These are phyloP conservation scores for Parachaetomium inaequale DNA, from an alignment of 495 filamentous ascomycete genomes.

Conservation along the genomic window DNA sequence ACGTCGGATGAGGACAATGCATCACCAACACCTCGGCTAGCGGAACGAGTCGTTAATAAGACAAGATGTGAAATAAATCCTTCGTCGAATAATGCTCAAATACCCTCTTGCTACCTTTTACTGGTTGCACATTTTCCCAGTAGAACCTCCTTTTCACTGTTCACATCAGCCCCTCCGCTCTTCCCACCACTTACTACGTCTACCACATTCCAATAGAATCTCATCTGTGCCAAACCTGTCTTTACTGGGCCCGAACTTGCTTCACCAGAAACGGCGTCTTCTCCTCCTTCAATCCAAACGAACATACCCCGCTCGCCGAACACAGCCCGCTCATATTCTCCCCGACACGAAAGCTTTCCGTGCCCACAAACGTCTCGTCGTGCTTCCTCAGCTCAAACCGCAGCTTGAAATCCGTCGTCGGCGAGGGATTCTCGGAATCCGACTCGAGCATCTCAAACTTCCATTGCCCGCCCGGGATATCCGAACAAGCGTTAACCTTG, in stretches of 20 bases:
- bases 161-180: no score
- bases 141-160: no score
- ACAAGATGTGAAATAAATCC: no score
- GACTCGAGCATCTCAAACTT: constrained; percentile 16
- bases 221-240: no score
- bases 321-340: constrained; percentile 18
- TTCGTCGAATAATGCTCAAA: no score
- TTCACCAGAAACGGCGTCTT: constrained; percentile 4
- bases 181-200: no score
- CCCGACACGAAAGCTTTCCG: constrained; percentile 13
- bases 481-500: constrained; percentile 13
- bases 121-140: no score
- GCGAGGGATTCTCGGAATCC: constrained; percentile 5
- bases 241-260: background rate
- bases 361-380: constrained; percentile 8
- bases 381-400: constrained; percentile 13
- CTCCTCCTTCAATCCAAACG: constrained; percentile 22
- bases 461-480: constrained; percentile 16
- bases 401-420: constrained; percentile 20
- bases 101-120: no score
- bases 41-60: no score
- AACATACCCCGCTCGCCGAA: constrained; percentile 22
- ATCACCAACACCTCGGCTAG: no score
- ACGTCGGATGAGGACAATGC: no score
- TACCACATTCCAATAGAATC: no score